Conservation (phyloP, 106 monocot genomes). For the Ottelia alismoides region DNA sequence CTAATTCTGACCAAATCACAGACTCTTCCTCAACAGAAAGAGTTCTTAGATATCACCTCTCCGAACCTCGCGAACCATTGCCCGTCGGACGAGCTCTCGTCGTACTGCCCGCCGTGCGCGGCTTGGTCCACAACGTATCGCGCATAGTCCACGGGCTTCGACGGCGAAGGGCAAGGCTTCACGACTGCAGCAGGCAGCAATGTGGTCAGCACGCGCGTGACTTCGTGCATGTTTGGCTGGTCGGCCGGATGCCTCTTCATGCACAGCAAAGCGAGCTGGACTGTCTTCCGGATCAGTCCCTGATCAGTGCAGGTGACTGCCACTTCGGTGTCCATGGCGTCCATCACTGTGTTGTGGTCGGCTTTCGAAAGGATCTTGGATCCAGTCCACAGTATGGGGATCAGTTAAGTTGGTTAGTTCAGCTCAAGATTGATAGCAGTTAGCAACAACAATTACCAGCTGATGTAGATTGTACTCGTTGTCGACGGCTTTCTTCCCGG, state of each 20-base stretch:
- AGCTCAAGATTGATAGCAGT: background rate
- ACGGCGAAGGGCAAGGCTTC: slow-evolving; percentile 20
- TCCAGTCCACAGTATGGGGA: background rate
- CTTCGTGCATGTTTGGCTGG: slow-evolving; percentile 85
- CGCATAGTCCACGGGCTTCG: slow-evolving; percentile 29
- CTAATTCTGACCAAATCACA: too few relatives aligned
- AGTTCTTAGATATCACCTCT: slow-evolving; percentile 81
- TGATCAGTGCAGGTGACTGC: slow-evolving; percentile 80
- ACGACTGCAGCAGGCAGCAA: slow-evolving; percentile 37
- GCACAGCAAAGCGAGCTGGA: slow-evolving; percentile 90
- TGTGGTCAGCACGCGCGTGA: slow-evolving; percentile 53
- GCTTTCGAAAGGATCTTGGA: slow-evolving; percentile 79
- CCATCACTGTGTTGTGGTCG: slow-evolving; percentile 97
- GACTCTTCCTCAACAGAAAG: too few relatives aligned
- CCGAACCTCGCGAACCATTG: slow-evolving; percentile 90
- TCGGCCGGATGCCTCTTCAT: slow-evolving; percentile 69
- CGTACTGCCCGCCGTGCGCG: slow-evolving; percentile 2
- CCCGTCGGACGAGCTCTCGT: slow-evolving; percentile 53
- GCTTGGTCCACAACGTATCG: slow-evolving; percentile 16
- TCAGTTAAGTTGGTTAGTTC: background rate
- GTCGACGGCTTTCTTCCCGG: slow-evolving; percentile 92
- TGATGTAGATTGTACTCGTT: slow-evolving; percentile 95
- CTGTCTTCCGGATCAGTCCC: slow-evolving; percentile 51
- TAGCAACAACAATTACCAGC: slow-evolving; percentile 24
- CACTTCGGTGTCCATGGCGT: slow-evolving; percentile 82